A percentile compares a stretch with the other conserved stretches of the same genome.
Conservation (phyloP, 345 rosid genomes). For the Bretschneidera sinensis region DNA sequence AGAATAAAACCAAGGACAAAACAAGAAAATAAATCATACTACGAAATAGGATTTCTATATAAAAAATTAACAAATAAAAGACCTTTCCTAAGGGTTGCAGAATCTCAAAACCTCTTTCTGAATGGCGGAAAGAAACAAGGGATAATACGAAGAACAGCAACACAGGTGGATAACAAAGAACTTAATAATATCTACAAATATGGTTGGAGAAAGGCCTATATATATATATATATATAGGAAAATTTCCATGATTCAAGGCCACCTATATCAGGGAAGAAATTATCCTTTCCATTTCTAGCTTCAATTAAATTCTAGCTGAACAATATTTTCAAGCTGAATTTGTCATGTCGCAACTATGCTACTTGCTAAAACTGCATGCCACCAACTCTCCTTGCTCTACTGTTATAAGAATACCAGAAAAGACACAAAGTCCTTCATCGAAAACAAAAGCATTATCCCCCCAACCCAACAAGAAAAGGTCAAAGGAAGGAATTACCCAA, state of each 20-base stretch:
- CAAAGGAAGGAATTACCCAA: neutral
- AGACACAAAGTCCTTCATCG: too few relatives aligned
- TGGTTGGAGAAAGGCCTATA: too few relatives aligned
- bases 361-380: neutral
- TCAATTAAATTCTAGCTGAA: neutral
- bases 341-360: neutral
- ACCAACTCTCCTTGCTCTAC: neutral
- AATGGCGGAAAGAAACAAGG: too few relatives aligned
- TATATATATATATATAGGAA: too few relatives aligned
- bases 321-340: neutral
- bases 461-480: neutral
- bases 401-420: too few relatives aligned
- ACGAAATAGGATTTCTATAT: neutral
- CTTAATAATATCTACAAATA: too few relatives aligned
- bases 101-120: too few relatives aligned
- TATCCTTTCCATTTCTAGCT: neutral
- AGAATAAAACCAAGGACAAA: too few relatives aligned
- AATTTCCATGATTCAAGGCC: neutral
- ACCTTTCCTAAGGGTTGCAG: too few relatives aligned
- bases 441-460: too few relatives aligned
- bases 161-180: neutral
- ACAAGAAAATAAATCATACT: neutral
- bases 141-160: too few relatives aligned
- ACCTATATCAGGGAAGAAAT: neutral
- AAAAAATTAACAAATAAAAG: too few relatives aligned